Evolutionary conservation across 2,329 filamentous ascomycete species (phyloP), one percentile per base, ranked within the genome.

Genomic region (Hypocreales sp.): DNA sequence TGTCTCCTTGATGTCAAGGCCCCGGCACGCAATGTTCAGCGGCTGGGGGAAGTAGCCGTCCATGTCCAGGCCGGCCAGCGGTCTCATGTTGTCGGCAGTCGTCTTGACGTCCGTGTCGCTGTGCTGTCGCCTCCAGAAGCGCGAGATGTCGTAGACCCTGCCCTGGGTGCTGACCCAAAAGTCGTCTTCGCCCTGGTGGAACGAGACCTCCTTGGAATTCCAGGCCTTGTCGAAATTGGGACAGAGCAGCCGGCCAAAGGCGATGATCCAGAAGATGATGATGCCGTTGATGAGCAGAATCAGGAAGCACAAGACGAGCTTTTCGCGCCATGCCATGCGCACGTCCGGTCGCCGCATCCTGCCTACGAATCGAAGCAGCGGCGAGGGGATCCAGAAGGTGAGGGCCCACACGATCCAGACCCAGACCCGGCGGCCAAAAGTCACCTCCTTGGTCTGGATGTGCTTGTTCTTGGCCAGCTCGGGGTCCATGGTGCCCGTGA

Each of bases 281-380:
- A 70, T 46, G 21, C 48, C 83, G 53, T 98, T 98, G 39, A 92
- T 55, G 9, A 98, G 42, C 17, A 80, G 48, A 40, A 98, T 95
- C 28, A 93, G 42, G 32, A 80, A 60, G 25, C 86, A 73, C 8
- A 98, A 60, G 0, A 90, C 78, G 8, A 98, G 27, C 55, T 98
- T 98, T 46, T 98, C 90, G 52, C 90, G 72, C 90, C 90, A 98
- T 0, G 90, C 90, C 72, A 94, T 80, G 15, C 90, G 80, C 7
- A 98, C 83, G 55, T 98, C 90, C 2, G 86, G 90, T 30, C 90
- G 76, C 56, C 92, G 92, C 90, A 98, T 98, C 14, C 87, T 80
- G 18, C 90, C 90, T 31, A 95, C 45, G 33, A 65, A 77, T n/a
- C 69, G 68, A 11, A 98, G 71, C 3, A 80, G 38, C 25, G 82